Evolutionary conservation across 768 basidiomycete species (phyloP), one percentile per base, ranked within the genome.

Genomic region (Myochromella boudieri): DNA sequence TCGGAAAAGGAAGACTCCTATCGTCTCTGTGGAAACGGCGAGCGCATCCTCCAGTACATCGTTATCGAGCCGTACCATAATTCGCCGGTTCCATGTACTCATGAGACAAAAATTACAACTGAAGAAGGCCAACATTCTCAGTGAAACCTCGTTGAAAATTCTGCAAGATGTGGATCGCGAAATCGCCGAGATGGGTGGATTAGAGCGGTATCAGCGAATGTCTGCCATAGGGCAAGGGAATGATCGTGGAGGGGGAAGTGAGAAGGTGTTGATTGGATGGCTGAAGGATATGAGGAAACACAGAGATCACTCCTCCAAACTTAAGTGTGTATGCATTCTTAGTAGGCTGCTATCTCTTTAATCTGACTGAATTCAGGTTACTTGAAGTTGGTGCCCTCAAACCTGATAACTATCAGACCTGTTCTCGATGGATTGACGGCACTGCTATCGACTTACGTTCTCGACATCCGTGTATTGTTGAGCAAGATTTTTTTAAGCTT

Each of bases 381-480:
- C 77, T 97, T 4, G 93, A 97, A 68, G 87, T 95, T 1, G 93
- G 94, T 0, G 93, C 94, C 10, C 71, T 97, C 36, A 83, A 79
- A 51, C 89, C 87, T 8, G 85, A 91, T 56, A 97, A 95, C 64
- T 94, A 87, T 59, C 68, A 65, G 5, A 66, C 73, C 4, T 86
- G 81, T 49, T 62, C 71, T 8, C 65, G 77, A 1, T 95, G 92
- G 91, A 81, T 97, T 42, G 71, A 80, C 14, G 74, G 73, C 22
- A 80, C 75, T 0, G 83, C 91, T 1, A 91, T 95, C 52, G 94
- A 97, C 60, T 68, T 97, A 49, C 84, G 80, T 52, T 88, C 93
- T 8, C 80, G 85, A 36, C 91, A 95, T 63, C 86, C 92, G 0
- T 64, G 71, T 28, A 95, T 97, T 21, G 20, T 71, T n/a, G 84